Base-by-base conservation (phyloP, 2,329 filamentous ascomycete species). In the Colletotrichum destructivum region DNA sequence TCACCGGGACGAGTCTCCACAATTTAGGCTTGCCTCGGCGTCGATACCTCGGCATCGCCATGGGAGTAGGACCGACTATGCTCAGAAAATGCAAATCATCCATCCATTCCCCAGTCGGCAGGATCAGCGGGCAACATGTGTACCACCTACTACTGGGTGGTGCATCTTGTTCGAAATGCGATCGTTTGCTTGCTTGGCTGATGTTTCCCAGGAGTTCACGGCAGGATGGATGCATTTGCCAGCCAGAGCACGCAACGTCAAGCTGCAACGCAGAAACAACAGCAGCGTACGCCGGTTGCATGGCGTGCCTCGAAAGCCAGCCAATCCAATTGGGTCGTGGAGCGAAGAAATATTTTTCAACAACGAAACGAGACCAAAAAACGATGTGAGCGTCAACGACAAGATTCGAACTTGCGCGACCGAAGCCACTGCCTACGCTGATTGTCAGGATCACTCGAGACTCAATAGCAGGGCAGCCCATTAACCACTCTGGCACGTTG, bases 401-500 rank as follows among this genome's bases (percentile, higher is more conserved):
- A 71, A 69, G 69, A 71, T n/a, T n/a, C n/a, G n/a, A n/a, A n/a
- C n/a, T n/a, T n/a, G n/a, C n/a, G n/a, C n/a, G n/a, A n/a, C n/a
- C 69, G 69, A 71, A 71, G 69, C 69, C 69, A 71, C 65, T 69
- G 69, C 69, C 69, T 71, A 2, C 4, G 12, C 35, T 56, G 18
- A 2, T 3, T 0, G 18, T 40, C 54, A 15, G 9, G 35, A 56
- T 42, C 4, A 1, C n/a, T 56, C 54, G 4, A 56, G 54, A 56
- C 35, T 4, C 3, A 1, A 42, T 71, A 71, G 69, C 69, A 71
- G 69, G 69, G 69, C 69, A 69, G 65, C 69, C 69, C 69, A 71
- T 71, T 71, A 69, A 71, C 69, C 69, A 71, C 69, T 71, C 69
- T 71, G 69, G 69, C 69, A 71, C 69, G 69, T 71, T 71, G 69